A percentile compares a stretch with the other conserved stretches of the same genome.
These are phyloP conservation scores for Fusarium gaditjirri DNA, from an alignment of 2,329 filamentous ascomycete species.

Conservation along the genomic window DNA sequence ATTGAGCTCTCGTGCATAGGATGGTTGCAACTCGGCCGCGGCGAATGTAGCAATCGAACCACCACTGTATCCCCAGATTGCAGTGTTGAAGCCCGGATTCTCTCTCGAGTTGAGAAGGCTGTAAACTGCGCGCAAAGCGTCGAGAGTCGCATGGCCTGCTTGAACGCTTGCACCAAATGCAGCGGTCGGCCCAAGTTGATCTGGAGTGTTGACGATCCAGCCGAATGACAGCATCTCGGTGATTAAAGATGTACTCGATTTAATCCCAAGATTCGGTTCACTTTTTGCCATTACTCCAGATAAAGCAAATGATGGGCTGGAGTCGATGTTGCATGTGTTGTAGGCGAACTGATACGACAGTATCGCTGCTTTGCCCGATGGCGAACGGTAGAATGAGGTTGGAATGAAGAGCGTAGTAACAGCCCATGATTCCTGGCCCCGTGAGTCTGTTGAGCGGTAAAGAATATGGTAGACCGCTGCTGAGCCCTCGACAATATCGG, in stretches of 20 bases:
- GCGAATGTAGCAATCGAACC: slow-evolving; percentile 33
- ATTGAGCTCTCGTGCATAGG: slow-evolving; percentile 26
- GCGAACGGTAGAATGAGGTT: not conserved
- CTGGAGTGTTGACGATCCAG: slow-evolving; percentile 48
- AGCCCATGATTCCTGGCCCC: slow-evolving; percentile 50
- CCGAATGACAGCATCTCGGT: slow-evolving; percentile 14
- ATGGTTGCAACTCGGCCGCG: slow-evolving; percentile 25
- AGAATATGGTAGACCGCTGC: slow-evolving; percentile 49
- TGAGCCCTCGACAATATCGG: slow-evolving; percentile 2
- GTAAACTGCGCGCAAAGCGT: slow-evolving; percentile 53
- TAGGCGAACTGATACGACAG: slow-evolving; percentile 39
- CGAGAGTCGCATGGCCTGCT: slow-evolving; percentile 54
- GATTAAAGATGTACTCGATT: slow-evolving; percentile 17
- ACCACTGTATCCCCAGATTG: slow-evolving; percentile 39
- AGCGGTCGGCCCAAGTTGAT: slow-evolving; percentile 56
- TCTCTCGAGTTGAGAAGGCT: slow-evolving; percentile 1
- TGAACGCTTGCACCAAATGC: slow-evolving; percentile 54
- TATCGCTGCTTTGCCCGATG: slow-evolving; percentile 11
- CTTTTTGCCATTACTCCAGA: slow-evolving; percentile 10
- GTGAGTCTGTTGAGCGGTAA: slow-evolving; percentile 52
- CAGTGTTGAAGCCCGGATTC: not conserved
- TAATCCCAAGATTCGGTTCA: slow-evolving; percentile 18
- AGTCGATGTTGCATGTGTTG: slow-evolving; percentile 35
- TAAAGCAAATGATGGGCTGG: slow-evolving; percentile 29
- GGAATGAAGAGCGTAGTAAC: slow-evolving; percentile 53